Evolutionary conservation across 2,329 filamentous ascomycete species (phyloP), one percentile per base, ranked within the genome.

Genomic region (Cladophialophora chaetospira): DNA sequence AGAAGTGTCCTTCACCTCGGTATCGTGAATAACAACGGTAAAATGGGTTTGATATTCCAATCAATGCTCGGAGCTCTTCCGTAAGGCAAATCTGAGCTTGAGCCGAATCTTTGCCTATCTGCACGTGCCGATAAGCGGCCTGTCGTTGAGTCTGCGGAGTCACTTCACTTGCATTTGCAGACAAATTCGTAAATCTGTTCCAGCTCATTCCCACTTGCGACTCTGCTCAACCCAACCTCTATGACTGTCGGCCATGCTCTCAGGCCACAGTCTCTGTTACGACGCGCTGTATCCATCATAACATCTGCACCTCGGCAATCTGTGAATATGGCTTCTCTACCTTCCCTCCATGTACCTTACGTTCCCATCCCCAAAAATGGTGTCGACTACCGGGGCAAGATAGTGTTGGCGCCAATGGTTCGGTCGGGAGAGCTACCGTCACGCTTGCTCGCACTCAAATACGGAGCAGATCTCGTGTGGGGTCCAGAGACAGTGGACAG

Each of bases 371-470:
- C 93, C 63, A 82, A 80, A 60, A 88, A 88, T 72, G 93, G 93
- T 49, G 91, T 96, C 68, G 91, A 97, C 77, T 97, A 97, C 75
- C 85, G 93, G 66, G 88, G 89, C 74, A 97, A 95, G 74, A 77
- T 97, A 63, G 94, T 97, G 42, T 87, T 99, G 62, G 94, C 94
- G 60, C 94, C 94, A 36, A 99, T 99, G 94, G 93, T 97, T 56
- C 88, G 94, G 65, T 96, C 91, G n/a, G 94, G 94, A 70, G 94
- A 99, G 78, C 79, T 97, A 59, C 93, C 94, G 2, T 94, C 90
- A 35, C 87, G 94, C 57, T 82, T 99, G 23, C 76, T 96, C 40
- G 90, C 94, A 28, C 83, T 99, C 60, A 89, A 95, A 69, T 97
- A 99, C 72, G 94, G 94, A 64, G 94, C 94, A 50, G 94, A 99